phyloP scores from a whole-genome alignment of 2,329 filamentous ascomycete genomes.

The Sporothrix variecibatus region DNA sequence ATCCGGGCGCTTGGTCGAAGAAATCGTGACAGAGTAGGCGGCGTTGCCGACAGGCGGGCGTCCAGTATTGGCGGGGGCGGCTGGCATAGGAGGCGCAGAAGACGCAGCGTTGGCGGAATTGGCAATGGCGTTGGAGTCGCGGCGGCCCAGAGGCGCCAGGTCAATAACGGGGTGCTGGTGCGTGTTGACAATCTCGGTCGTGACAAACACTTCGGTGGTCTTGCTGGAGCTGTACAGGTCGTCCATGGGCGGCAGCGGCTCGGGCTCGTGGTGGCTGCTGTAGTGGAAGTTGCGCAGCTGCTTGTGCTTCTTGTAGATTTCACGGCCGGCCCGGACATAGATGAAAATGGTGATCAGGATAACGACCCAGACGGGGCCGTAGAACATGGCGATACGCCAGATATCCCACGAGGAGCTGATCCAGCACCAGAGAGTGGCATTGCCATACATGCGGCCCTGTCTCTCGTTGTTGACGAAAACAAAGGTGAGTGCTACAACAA shows the following conservation, averaged over 20 bases:
- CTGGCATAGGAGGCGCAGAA: neutral
- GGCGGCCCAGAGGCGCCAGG: constrained; percentile 39
- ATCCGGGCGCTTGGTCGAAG: constrained; percentile 39
- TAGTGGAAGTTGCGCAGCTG: constrained; percentile 62
- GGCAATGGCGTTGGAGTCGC: constrained; percentile 26
- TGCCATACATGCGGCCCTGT: constrained; percentile 65
- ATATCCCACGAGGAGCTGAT: constrained; percentile 66
- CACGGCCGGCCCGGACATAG: constrained; percentile 65
- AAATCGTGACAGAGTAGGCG: constrained; percentile 55
- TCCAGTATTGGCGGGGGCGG: neutral
- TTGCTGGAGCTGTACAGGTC: constrained; percentile 54
- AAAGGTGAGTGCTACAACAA: constrained; percentile 67
- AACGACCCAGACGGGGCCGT: constrained; percentile 68
- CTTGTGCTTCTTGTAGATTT: constrained; percentile 67
- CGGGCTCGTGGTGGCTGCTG: constrained; percentile 48
- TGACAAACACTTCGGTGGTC: constrained; percentile 67
- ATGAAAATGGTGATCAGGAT: constrained; percentile 65
- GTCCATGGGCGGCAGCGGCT: constrained; percentile 43
- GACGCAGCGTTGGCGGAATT: neutral
- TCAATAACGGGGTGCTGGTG: constrained; percentile 36
- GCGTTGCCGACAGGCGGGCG: constrained; percentile 30
- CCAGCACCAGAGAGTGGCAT: constrained; percentile 83
- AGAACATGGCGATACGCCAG: constrained; percentile 74
- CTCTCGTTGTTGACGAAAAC: constrained; percentile 61
- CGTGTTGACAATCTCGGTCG: constrained; percentile 48